Evolutionary conservation across 1,284 basidiomycete species (phyloP), one percentile per base, ranked within the genome.

Genomic region (Psilocybe mexicana): DNA sequence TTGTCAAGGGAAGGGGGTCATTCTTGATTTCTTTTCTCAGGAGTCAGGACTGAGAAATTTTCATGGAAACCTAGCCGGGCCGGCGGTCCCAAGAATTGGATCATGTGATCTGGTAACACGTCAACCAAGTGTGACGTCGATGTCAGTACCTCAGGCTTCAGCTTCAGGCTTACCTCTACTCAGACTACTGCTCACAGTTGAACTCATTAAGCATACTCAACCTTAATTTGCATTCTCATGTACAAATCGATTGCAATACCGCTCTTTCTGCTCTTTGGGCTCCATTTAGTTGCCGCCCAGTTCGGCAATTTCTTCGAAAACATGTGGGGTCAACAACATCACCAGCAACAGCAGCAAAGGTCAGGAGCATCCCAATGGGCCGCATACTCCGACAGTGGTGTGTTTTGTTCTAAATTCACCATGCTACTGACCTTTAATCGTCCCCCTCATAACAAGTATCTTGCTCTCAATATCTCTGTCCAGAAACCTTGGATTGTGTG

Each of bases 401-500:
- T 66, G 23, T 14, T 10, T 36, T 43, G 26, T 35, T 36, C 14
- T 52, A 2, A 25, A 45, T 53, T 33, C 8, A 4, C 8, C 30
- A 10, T n/a, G 38, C 8, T 24, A 35, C 36, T 26, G 14, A 18
- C 11, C 18, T 42, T 52, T 43, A 54, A 55, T 40, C 24, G 47
- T 42, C 25, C 18, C 43, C 26, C 24, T 48, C 23, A 18, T 47
- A 7, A 38, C 30, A 50, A 86, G 85, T 84, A n/a, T 68, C 78
- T 36, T 87, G 85, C 62, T 77, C 84, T 8, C 73, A 75, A 46
- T 87, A 87, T 65, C 69, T 87, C 26, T 87, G 85, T 66, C 85
- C 86, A 24, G 72, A 75, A 38, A 86, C 84, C n/a, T 70, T 86
- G 46, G 76, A 80, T 54, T 87, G 85, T 55, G 86, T 86, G 14